Evolutionary conservation across 352 stramenopile species (phyloP).

Genomic region (Peronospora farinosa): DNA sequence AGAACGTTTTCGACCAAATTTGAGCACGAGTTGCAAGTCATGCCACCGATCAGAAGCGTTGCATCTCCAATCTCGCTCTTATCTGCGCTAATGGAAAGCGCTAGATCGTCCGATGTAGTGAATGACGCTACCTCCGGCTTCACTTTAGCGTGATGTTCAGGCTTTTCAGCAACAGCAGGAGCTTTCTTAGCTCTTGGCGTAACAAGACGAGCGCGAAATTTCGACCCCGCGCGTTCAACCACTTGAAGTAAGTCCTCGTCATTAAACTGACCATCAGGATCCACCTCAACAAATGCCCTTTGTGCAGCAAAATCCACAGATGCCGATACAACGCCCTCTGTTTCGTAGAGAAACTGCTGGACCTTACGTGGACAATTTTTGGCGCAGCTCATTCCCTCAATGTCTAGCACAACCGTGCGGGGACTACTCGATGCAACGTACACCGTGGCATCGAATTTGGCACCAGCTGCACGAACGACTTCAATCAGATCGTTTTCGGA

Average conservation of each 20-base stretch:
- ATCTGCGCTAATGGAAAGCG: slow-evolving; percentile 35
- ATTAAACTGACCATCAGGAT: slow-evolving; percentile 48
- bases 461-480: slow-evolving; percentile 36
- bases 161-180: not conserved
- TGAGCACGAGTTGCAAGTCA: slow-evolving; percentile 90
- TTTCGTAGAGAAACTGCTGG: slow-evolving; percentile 46
- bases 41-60: slow-evolving; percentile 72
- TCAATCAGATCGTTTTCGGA: slow-evolving; percentile 53
- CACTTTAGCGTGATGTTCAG: not conserved
- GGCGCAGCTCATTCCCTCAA: slow-evolving; percentile 62
- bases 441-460: slow-evolving; percentile 66
- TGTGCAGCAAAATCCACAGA: slow-evolving; percentile 64
- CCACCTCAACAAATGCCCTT: slow-evolving; percentile 52
- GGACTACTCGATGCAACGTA: slow-evolving; percentile 26
- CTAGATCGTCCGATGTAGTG: slow-evolving; percentile 24
- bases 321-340: slow-evolving; percentile 57
- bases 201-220: slow-evolving; percentile 24
- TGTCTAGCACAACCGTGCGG: slow-evolving; percentile 42
- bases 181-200: slow-evolving; percentile 2
- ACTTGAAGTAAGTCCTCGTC: slow-evolving; percentile 53
- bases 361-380: slow-evolving; percentile 72
- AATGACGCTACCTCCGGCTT: slow-evolving; percentile 11
- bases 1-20: slow-evolving; percentile 88
- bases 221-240: slow-evolving; percentile 30
- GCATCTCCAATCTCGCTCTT: slow-evolving; percentile 59